Base-by-base conservation (phyloP, 257 asterid species). In the Solanum pinnatisectum region DNA sequence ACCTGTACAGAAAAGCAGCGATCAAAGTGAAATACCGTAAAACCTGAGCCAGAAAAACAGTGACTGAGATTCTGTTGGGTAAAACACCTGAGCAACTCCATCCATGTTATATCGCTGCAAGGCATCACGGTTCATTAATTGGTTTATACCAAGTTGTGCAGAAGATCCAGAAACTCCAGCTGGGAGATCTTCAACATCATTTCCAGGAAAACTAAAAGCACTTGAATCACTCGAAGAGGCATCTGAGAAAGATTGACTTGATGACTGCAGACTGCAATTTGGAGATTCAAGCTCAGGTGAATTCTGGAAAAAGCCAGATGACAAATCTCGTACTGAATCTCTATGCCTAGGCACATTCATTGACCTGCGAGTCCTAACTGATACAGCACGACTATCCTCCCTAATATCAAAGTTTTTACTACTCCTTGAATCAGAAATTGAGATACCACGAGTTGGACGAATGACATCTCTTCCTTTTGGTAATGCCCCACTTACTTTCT, bases 81-180 rank as follows among this genome's bases (percentile, higher is more conserved):
- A 73, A 23, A 67, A 46, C 93, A 96, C 99, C 98, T 94, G 98
- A 39, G 95, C 92, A 63, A 93, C 89, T 83, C 93, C 96, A 89
- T 91, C 94, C 90, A 94, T 89, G 90, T 91, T 91, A 88, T 91
- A 91, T 33, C 87, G 91, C 87, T 91, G 92, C 78, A 91, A 91
- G 65, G 87, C 89, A 81, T 90, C 92, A 65, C 68, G 89, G 76
- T 87, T 92, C 89, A 87, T 39, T 40, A 89, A 88, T 37, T 70
- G 94, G 84, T 92, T 60, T 49, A 88, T 88, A 85, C 92, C 91
- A 49, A 36, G 87, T 35, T 91, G 97, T 8, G 86, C 25, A 37
- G 95, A 89, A 25, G 90, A 68, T 22, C 88, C 88, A 67, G 89
- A 89, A 86, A 65, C 83, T 52, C 44, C 77, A 86, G 90, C 73